These are phyloP conservation scores for Craterostigma plantagineum DNA, from an alignment of 257 asterid genomes.

Conservation along the genomic window DNA sequence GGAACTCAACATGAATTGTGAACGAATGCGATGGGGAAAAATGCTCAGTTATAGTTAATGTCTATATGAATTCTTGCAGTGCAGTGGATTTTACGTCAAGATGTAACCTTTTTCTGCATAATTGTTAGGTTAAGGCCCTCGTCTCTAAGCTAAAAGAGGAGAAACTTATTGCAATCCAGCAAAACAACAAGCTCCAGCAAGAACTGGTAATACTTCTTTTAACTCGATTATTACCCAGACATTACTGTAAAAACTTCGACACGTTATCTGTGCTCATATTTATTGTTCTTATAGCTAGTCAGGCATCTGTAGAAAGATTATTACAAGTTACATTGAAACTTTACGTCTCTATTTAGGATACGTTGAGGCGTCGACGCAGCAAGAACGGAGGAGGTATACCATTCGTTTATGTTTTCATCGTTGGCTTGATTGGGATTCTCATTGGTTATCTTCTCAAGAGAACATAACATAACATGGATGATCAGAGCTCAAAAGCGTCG, in stretches of 20 bases:
- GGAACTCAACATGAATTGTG: no score
- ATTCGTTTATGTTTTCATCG: slow-evolving; percentile 42
- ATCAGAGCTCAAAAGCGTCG: no score
- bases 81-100: neutral
- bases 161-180: slow-evolving; percentile 47
- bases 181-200: slow-evolving; percentile 61
- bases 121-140: slow-evolving; percentile 53
- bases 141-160: slow-evolving; percentile 73
- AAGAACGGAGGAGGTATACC: slow-evolving; percentile 49
- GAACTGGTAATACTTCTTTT: slow-evolving; percentile 24
- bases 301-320: neutral
- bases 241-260: neutral
- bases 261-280: neutral
- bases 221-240: neutral
- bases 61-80: neutral
- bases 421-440: slow-evolving; percentile 62
- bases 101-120: slow-evolving; percentile 9
- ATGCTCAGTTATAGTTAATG: no score
- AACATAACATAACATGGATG: slow-evolving; percentile 15
- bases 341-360: slow-evolving; percentile 30
- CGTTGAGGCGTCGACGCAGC: slow-evolving; percentile 50
- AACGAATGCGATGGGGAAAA: no score
- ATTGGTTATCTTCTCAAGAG: slow-evolving; percentile 77
- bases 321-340: neutral
- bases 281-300: neutral